These are phyloP conservation scores for Russula compacta DNA, from an alignment of 768 basidiomycete genomes.

Conservation along the genomic window DNA sequence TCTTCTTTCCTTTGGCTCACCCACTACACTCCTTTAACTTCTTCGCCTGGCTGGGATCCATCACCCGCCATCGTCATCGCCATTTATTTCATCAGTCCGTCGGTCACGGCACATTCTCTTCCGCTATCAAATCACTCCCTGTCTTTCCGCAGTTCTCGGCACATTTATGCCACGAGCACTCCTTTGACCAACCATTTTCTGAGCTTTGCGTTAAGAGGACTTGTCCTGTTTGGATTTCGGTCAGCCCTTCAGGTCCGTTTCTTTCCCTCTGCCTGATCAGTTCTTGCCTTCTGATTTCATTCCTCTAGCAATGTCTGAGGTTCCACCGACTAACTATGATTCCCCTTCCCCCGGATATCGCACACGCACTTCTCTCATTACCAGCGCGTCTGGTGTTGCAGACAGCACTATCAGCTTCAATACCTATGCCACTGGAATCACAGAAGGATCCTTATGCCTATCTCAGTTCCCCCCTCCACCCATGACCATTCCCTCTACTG, in stretches of 20 bases:
- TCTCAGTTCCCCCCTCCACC: slow-evolving; percentile 50
- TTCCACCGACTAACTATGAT: neutral
- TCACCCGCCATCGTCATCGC: neutral
- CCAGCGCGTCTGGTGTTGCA: slow-evolving; percentile 48
- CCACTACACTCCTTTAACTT: neutral
- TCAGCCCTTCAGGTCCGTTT: neutral
- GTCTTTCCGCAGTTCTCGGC: neutral
- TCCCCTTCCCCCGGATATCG: slow-evolving; percentile 24
- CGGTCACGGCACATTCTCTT: neutral
- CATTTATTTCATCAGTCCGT: neutral
- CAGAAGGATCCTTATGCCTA: slow-evolving; percentile 31
- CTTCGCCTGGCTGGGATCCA: neutral
- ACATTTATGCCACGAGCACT: neutral
- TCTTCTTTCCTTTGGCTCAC: neutral
- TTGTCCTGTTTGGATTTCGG: too few relatives aligned
- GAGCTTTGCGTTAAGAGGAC: too few relatives aligned
- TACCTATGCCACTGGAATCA: slow-evolving; percentile 24
- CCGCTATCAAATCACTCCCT: neutral
- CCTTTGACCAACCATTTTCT: neutral
- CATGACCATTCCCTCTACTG: slow-evolving; percentile 26
- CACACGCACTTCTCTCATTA: slow-evolving; percentile 36
- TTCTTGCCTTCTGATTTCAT: neutral
- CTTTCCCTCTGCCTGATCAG: neutral
- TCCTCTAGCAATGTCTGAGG: slow-evolving; percentile 7
- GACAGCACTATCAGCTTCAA: slow-evolving; percentile 46